Evolutionary conservation across 2,329 filamentous ascomycete species (phyloP).

Genomic region (Cyanodermella asteris): DNA sequence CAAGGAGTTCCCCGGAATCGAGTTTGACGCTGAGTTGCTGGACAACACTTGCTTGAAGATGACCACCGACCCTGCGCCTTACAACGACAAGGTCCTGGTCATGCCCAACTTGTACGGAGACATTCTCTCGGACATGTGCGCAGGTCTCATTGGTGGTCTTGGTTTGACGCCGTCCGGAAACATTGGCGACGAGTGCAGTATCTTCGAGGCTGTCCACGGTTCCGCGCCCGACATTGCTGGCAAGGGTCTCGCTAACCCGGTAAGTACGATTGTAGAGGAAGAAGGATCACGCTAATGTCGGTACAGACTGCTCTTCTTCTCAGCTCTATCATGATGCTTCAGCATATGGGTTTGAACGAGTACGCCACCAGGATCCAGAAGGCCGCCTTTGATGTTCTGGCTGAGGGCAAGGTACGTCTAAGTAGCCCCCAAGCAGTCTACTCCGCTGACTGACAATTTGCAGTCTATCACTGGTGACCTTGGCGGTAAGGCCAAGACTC

Average conservation of each 20-base stretch:
- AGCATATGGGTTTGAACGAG: slow-evolving; percentile 80
- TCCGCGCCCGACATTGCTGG: slow-evolving; percentile 92
- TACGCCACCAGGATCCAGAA: slow-evolving; percentile 77
- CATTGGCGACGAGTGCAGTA: slow-evolving; percentile 97
- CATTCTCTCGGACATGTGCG: slow-evolving; percentile 99
- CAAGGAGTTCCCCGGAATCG: slow-evolving; percentile 87
- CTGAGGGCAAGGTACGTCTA: slow-evolving; percentile 62
- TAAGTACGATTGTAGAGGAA: too few relatives aligned
- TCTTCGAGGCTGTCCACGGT: slow-evolving; percentile 98
- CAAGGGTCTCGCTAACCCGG: slow-evolving; percentile 92
- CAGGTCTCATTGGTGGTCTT: slow-evolving; percentile 90
- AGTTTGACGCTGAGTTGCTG: slow-evolving; percentile 93
- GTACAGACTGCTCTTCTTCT: slow-evolving; percentile 85
- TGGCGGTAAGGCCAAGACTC: slow-evolving; percentile 86
- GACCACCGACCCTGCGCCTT: slow-evolving; percentile 83
- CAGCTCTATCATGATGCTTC: slow-evolving; percentile 97
- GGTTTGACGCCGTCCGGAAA: slow-evolving; percentile 94
- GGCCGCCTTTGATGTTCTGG: slow-evolving; percentile 84
- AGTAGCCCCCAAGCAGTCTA: neutral
- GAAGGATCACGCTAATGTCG: too few relatives aligned
- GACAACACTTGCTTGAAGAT: slow-evolving; percentile 99
- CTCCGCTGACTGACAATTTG: slow-evolving; percentile 4
- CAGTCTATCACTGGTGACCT: slow-evolving; percentile 77
- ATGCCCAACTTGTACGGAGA: slow-evolving; percentile 97
- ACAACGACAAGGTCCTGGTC: slow-evolving; percentile 98